Conservation (phyloP, 257 asterid genomes). For the Nicotiana otophora region DNA sequence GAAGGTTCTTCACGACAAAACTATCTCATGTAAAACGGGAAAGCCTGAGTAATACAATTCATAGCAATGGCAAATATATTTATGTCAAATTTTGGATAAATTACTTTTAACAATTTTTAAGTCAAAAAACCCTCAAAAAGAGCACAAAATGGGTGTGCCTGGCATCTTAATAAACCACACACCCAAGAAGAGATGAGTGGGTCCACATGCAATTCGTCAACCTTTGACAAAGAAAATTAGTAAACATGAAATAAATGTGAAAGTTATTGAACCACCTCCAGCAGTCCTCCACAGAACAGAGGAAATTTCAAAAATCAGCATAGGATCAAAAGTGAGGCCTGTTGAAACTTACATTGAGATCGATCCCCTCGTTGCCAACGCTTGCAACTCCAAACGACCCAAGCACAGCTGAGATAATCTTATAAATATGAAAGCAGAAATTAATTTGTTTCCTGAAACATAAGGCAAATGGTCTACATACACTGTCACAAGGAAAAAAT, state of each 20-base stretch:
- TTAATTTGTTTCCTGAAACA: neutral
- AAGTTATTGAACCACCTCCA: neutral
- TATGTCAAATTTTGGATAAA: neutral
- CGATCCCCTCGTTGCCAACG: conserved; percentile 65
- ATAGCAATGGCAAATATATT: neutral
- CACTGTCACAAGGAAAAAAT: neutral
- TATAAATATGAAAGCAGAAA: conserved; percentile 9
- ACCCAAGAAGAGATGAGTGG: neutral
- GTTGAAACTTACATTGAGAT: conserved; percentile 62
- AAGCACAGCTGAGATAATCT: conserved; percentile 59
- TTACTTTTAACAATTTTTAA: neutral
- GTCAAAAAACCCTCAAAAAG: neutral
- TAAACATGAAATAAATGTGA: neutral
- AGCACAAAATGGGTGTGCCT: neutral
- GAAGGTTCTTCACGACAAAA: neutral
- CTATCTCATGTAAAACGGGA: neutral
- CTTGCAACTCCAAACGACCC: conserved; percentile 59
- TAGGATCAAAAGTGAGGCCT: neutral
- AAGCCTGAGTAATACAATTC: neutral
- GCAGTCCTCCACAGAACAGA: neutral
- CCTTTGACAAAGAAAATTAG: neutral
- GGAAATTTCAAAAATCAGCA: neutral
- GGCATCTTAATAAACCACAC: neutral
- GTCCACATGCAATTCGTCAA: neutral
- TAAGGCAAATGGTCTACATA: conserved; percentile 5